Percentiles rank a stretch among this genome's conserved stretches.
These are phyloP conservation scores for Alternaria gansuensis DNA, from an alignment of 2,329 filamentous ascomycete genomes.

Conservation along the genomic window DNA sequence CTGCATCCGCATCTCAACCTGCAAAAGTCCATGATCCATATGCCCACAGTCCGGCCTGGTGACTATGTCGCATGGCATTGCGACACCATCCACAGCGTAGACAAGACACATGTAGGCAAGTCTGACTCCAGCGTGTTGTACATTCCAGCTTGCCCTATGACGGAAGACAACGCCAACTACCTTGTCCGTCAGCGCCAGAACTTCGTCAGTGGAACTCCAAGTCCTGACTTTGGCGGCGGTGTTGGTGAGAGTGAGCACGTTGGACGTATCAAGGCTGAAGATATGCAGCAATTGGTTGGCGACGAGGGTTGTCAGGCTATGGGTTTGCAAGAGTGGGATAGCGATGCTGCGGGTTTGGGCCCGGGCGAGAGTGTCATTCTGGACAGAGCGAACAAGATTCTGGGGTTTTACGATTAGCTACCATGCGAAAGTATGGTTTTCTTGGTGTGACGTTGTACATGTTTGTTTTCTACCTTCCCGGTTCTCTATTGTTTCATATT, in stretches of 20 bases:
- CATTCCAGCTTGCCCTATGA: slow-evolving; percentile 85
- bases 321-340: slow-evolving; percentile 63
- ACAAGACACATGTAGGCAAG: slow-evolving; percentile 75
- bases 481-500: no score
- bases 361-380: slow-evolving; percentile 63
- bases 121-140: slow-evolving; percentile 86
- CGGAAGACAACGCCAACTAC: slow-evolving; percentile 76
- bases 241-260: slow-evolving; percentile 67
- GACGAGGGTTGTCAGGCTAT: slow-evolving; percentile 64
- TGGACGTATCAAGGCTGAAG: slow-evolving; percentile 53
- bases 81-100: slow-evolving; percentile 82
- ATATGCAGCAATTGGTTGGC: slow-evolving; percentile 53
- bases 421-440: not conserved
- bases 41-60: slow-evolving; percentile 73
- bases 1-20: slow-evolving; percentile 77
- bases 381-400: slow-evolving; percentile 62
- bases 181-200: slow-evolving; percentile 74
- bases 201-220: slow-evolving; percentile 68
- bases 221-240: slow-evolving; percentile 65
- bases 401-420: slow-evolving; percentile 57
- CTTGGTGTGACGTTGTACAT: not conserved
- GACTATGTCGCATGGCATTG: slow-evolving; percentile 85
- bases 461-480: no score
- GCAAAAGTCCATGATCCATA: slow-evolving; percentile 73
- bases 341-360: slow-evolving; percentile 57